These are phyloP conservation scores for Talaromyces sp. DNA, from an alignment of 2,329 filamentous ascomycete genomes.

Conservation along the genomic window DNA sequence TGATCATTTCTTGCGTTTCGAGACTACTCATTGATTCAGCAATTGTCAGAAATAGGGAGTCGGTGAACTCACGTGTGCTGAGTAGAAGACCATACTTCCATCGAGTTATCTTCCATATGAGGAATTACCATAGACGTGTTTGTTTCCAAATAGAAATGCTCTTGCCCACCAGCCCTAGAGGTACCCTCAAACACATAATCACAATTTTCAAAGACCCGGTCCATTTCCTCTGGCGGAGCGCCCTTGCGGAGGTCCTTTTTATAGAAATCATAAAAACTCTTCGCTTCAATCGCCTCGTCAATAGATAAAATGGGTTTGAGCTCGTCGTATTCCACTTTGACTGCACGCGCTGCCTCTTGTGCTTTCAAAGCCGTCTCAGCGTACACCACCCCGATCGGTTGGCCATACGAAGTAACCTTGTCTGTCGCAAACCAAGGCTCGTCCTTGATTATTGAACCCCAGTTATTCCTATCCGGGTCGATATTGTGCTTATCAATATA, in stretches of 20 bases:
- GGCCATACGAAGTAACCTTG: constrained; percentile 80
- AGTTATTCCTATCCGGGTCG: constrained; percentile 77
- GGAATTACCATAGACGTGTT: constrained; percentile 77
- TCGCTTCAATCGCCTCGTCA: constrained; percentile 85
- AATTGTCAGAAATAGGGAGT: not conserved
- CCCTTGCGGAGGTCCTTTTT: constrained; percentile 74
- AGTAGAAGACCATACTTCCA: constrained; percentile 88
- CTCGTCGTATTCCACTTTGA: constrained; percentile 87
- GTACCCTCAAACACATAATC: constrained; percentile 83
- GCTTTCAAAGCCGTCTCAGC: constrained; percentile 74
- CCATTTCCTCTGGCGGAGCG: constrained; percentile 70
- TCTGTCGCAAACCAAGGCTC: constrained; percentile 91
- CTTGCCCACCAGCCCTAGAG: constrained; percentile 86
- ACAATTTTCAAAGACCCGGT: constrained; percentile 44
- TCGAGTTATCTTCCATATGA: constrained; percentile 78
- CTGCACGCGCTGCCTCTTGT: constrained; percentile 72
- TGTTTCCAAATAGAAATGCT: constrained; percentile 91
- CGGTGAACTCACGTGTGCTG: constrained; percentile 70
- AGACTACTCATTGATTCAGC: constrained; percentile 55
- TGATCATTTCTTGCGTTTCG: constrained; percentile 57
- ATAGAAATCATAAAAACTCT: constrained; percentile 82
- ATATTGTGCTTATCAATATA: constrained; percentile 81
- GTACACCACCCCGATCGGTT: constrained; percentile 85
- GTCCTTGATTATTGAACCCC: constrained; percentile 79
- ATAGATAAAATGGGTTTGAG: constrained; percentile 86